A percentile compares a stretch with the other conserved stretches of the same genome.
Conservation (phyloP, 1,284 basidiomycete species). For the Pholiota adiposa region DNA sequence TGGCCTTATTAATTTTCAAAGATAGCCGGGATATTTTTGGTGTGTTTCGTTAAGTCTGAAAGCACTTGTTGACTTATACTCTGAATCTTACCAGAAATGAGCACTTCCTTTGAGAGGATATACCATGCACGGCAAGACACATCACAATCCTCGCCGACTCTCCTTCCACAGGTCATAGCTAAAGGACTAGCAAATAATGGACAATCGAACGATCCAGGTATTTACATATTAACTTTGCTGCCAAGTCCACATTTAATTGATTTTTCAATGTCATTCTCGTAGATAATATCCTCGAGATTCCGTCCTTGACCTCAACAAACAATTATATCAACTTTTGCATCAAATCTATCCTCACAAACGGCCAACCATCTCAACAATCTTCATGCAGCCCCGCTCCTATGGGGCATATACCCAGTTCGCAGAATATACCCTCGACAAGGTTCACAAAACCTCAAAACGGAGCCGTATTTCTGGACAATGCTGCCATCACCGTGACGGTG, state of each 20-base stretch:
- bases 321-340: constrained; percentile 65
- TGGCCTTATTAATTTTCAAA: too few species aligned
- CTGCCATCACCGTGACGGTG: constrained; percentile 53
- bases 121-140: neutral
- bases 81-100: too few species aligned
- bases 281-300: constrained; percentile 34
- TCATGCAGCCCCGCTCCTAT: constrained; percentile 66
- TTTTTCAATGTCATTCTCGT: neutral
- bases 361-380: constrained; percentile 48
- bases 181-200: constrained; percentile 11
- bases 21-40: too few species aligned
- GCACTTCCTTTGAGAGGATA: neutral
- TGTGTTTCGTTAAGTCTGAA: too few species aligned
- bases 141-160: neutral
- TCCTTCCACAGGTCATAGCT: constrained; percentile 14
- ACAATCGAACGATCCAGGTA: constrained; percentile 2
- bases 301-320: constrained; percentile 59
- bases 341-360: constrained; percentile 45
- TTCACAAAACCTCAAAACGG: constrained; percentile 54
- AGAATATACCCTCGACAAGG: constrained; percentile 56
- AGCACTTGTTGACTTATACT: too few species aligned
- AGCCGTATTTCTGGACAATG: constrained; percentile 47
- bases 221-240: constrained; percentile 17
- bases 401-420: constrained; percentile 49
- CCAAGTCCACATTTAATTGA: neutral